Base-by-base conservation (phyloP, 495 filamentous ascomycete genomes). In the Neurospora sp. region DNA sequence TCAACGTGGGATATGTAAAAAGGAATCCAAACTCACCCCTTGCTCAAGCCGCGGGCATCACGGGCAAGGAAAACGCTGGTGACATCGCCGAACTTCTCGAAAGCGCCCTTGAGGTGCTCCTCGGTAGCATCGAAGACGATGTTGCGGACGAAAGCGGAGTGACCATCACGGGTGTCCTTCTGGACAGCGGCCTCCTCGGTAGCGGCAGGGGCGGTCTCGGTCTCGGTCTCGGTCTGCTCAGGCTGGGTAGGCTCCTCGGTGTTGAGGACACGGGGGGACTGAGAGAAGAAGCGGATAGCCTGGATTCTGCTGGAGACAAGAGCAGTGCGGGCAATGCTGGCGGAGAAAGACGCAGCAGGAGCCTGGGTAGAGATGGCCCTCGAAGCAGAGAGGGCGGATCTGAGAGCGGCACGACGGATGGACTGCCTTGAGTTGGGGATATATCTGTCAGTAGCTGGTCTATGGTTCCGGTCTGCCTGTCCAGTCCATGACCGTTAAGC, bases 71-170 rank as follows among this genome's bases (percentile, higher is more conserved):
- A 84, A 14, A 84, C 73, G 2, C 81, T 77, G 27, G 79, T 48
- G 68, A 98, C 84, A 31, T 84, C 78, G 22, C 93, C 94, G 76
- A 86, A 94, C 70, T 88, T 85, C 71, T 83, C 81, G 73, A 94
- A 92, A 16, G 91, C 86, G 70, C 87, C 84, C 74, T 84, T 81
- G 45, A 97, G 78, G 80, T 96, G 91, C 22, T 89, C 85, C 4
- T 89, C 89, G 17, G 89, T 92, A 22, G 92, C 86, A 81, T 97
- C 94, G 78, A 92, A 99, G 77, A 91, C 90, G 27, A 99, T 79
- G 83, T 99, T 99, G 42, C 92, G 92, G 74, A 98, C 77, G 77
- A 93, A 98, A 68, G 96, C 72, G 39, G 81, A 71, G 42, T 76
- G n/a, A 17, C 70, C 68, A 8, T 71, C 3, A 38, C 3, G 12